Base-by-base conservation (phyloP, 106 monocot genomes). In the Narthecium ossifragum region DNA sequence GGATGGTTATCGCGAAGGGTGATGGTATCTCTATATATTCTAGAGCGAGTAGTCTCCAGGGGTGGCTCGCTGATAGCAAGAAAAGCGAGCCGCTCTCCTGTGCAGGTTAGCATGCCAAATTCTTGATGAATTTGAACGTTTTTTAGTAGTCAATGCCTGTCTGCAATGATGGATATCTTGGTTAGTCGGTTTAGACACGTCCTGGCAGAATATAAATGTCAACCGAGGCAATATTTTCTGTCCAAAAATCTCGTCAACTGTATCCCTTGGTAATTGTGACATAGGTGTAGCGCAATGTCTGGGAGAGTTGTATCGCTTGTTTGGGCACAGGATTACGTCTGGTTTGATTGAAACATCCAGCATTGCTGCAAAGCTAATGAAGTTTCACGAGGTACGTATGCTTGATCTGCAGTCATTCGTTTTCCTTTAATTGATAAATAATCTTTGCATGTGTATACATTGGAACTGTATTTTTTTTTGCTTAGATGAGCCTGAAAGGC, bases 281-380 rank as follows among this genome's bases (percentile, higher is more conserved):
- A 31, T 68, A 98, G 98, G 98, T 74, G 76, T 39, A 32, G 81
- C 91, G 58, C 98, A 82, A 62, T 91, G 98, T 73, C 73, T 98
- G 74, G 91, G 98, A 8, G 87, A 98, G 57, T 49, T 98, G 33
- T 98, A 98, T 65, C 78, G 69, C 48, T 77, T 77, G 31, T 98
- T 98, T 82, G 98, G 98, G 31, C 84, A 81, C 40, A 86, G 59
- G 59, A 88, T 98, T 64, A 91, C 91, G 69, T 89, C 91, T 57
- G 98, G 98, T 58, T 75, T 98, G 70, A 53, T 66, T 26, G 98
- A 98, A 68, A 98, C 98, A 54, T 60, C 81, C 63, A 86, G 52
- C 34, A 87, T 98, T 66, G 79, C 61, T 20, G 75, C 84, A 60
- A 98, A 87, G 67, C 61, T 98, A 49, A 79, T 91, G 87, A 91